Conservation (phyloP, 1,139 yeast species). For the Saccharomyces hybrid region DNA sequence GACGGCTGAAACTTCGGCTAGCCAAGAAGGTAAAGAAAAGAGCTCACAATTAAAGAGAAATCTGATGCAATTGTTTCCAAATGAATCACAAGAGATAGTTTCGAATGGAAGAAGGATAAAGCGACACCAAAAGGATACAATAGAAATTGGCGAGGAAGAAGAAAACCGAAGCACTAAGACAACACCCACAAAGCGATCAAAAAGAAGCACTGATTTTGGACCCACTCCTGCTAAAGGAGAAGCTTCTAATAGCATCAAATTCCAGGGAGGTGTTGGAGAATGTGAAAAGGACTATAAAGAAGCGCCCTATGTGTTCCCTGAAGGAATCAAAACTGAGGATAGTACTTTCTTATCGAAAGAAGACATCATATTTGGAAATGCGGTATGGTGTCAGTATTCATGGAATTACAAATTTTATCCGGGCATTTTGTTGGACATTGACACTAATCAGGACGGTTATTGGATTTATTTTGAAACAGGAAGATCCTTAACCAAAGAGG, state of each 20-base stretch:
- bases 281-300: background rate
- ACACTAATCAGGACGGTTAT: slow-evolving; percentile 19
- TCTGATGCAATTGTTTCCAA: background rate
- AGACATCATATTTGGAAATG: slow-evolving; percentile 27
- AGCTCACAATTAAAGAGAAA: background rate
- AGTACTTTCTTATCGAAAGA: slow-evolving; percentile 14
- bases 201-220: background rate
- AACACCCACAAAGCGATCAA: background rate
- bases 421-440: slow-evolving; percentile 24
- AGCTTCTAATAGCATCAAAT: background rate
- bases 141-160: background rate
- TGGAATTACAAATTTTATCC: slow-evolving; percentile 32
- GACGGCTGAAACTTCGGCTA: background rate
- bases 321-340: slow-evolving; percentile 13
- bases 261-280: background rate
- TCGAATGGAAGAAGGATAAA: background rate
- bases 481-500: slow-evolving; percentile 13
- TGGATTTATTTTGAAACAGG: slow-evolving; percentile 22
- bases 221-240: background rate
- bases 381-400: slow-evolving; percentile 34
- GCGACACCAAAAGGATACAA: slow-evolving; percentile 2
- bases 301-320: slow-evolving; percentile 8
- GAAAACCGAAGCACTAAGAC: background rate
- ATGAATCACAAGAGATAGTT: background rate
- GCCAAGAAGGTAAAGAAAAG: background rate